Percentiles rank a stretch among this genome's conserved stretches.
Evolutionary conservation across 2,329 filamentous ascomycete genomes (phyloP).

Genomic region (Hypomyces perniciosus): DNA sequence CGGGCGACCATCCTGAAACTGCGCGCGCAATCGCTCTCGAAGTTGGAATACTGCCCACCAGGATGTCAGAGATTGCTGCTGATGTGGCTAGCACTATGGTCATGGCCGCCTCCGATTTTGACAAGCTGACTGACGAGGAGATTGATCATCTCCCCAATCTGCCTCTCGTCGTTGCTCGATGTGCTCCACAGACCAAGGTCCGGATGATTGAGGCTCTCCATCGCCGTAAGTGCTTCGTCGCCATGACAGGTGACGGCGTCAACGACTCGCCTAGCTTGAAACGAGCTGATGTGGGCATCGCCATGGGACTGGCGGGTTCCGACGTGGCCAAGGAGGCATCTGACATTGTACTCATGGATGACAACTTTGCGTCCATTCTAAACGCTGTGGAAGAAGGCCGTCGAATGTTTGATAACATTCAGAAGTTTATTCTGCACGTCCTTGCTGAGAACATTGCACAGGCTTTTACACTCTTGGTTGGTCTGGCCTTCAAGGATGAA

Average conservation of each 20-base stretch:
- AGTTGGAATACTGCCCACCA: constrained; percentile 54
- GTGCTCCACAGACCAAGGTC: constrained; percentile 65
- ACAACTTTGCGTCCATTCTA: constrained; percentile 67
- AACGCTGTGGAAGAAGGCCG: constrained; percentile 66
- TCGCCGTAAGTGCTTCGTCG: constrained; percentile 57
- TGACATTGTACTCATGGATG: constrained; percentile 63
- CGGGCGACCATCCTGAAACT: constrained; percentile 61
- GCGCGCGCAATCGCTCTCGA: constrained; percentile 58
- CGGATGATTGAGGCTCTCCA: constrained; percentile 71
- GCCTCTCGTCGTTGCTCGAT: constrained; percentile 63
- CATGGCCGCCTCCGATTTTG: constrained; percentile 62
- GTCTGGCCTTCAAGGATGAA: constrained; percentile 62
- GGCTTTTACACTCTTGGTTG: constrained; percentile 61
- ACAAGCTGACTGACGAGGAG: constrained; percentile 56
- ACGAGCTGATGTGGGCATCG: constrained; percentile 63
- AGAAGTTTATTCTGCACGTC: constrained; percentile 65
- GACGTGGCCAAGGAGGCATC: constrained; percentile 66
- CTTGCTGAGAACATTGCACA: constrained; percentile 65
- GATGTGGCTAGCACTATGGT: constrained; percentile 56
- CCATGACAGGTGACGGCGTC: constrained; percentile 68
- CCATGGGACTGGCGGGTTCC: constrained; percentile 62
- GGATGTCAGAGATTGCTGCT: constrained; percentile 44
- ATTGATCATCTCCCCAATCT: constrained; percentile 58
- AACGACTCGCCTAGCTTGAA: constrained; percentile 65
- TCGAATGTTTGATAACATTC: constrained; percentile 67